phyloP scores from a whole-genome alignment of 805 yeast genomes.

The Candida awuae region DNA sequence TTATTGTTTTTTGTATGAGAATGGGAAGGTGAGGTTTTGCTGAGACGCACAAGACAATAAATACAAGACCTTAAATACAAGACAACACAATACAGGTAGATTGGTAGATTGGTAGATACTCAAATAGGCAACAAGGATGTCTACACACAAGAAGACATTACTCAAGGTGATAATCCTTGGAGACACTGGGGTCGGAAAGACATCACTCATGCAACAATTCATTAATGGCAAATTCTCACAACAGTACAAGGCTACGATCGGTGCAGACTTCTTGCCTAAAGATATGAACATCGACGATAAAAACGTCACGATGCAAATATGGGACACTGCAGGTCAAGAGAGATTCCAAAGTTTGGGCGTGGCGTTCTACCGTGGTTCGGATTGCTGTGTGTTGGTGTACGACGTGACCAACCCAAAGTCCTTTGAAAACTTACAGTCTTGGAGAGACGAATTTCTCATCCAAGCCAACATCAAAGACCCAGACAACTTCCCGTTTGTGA shows the following conservation, averaged over 20 bases:
- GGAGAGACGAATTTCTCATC: constrained; percentile 93
- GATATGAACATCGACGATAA: constrained; percentile 82
- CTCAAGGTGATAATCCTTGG: constrained; percentile 88
- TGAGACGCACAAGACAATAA: no score
- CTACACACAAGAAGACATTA: constrained; percentile 57
- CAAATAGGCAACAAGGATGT: background rate
- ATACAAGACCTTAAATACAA: no score
- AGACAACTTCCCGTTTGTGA: constrained; percentile 90
- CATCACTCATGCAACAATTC: constrained; percentile 94
- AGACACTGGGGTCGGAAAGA: constrained; percentile 96
- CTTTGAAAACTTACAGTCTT: constrained; percentile 76
- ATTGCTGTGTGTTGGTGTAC: constrained; percentile 92
- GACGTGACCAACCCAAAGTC: constrained; percentile 94
- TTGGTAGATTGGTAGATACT: no score
- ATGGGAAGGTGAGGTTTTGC: no score
- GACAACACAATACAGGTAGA: no score
- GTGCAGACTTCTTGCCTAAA: constrained; percentile 93
- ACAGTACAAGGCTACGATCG: constrained; percentile 96
- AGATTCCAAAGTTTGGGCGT: constrained; percentile 94
- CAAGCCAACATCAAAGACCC: constrained; percentile 93
- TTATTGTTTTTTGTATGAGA: no score
- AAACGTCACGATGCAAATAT: constrained; percentile 73
- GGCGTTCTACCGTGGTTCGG: constrained; percentile 96
- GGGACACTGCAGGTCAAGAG: constrained; percentile 99
- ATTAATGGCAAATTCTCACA: constrained; percentile 91